Base-by-base conservation (phyloP, 257 asterid genomes). In the Przewalskia tangutica region DNA sequence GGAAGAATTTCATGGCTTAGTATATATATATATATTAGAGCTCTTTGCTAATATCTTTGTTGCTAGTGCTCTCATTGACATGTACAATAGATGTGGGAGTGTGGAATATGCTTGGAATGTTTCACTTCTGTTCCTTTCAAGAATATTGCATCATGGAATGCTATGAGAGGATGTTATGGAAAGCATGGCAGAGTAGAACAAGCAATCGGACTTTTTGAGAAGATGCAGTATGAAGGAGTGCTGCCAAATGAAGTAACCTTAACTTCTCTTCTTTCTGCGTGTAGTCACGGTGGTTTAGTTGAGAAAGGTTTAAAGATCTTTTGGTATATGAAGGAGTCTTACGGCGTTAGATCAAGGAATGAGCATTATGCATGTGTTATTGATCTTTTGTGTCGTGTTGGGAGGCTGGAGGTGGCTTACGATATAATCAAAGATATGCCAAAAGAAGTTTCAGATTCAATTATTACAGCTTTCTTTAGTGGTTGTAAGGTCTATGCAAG, bases 101-200 rank as follows among this genome's bases (percentile, higher is more conserved):
- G 67, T 89, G 11, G 82, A 76, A 82, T 83, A 85, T 18, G 92
- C 95, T 56, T 79, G 79, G 82, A 81, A 75, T 46, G 86, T 88
- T 38, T 91, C 70, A 83, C 76, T 78, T 46, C 83, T 5, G 70
- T 40, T 76, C 86, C 84, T 64, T 42, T 66, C 80, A 92, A 86
- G 88, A 91, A 91, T 51, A 83, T 58, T 32, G 93, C 87, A 14
- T 81, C 91, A 2, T 91, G 95, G 95, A 91, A 92, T 80, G 90
- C 93, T 68, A 89, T 91, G 91, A 87, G 89, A n/a, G 90, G 89
- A 36, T 92, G 93, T 73, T 92, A 89, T 34, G 95, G 97, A 60
- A 91, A 85, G 84, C 89, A 90, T 16, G 92, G 93, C 85, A 87
- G 87, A 92, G 92, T 88, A 32, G 81, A n/a, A n/a, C n/a, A n/a